Evolutionary conservation across 1,139 yeast species (phyloP), one percentile per base, ranked within the genome.

Genomic region (Suhomyces anneliseae): DNA sequence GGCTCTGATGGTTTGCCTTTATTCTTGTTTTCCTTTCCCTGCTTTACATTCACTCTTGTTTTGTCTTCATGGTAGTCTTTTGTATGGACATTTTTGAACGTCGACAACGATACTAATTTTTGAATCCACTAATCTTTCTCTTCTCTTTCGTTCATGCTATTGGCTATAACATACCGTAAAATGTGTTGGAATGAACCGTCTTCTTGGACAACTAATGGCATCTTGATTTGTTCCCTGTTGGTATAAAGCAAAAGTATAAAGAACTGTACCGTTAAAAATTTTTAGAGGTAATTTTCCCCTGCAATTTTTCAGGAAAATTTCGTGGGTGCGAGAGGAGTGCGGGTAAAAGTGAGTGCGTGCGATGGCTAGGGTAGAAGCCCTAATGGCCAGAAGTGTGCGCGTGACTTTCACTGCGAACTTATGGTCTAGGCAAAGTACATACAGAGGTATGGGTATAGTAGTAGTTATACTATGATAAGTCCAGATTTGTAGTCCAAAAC

Each of bases 111-210:
- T 11, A 9, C 9, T 29, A 4, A 4, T 9, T 11, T 29, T 29
- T 29, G 4, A 6, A 29, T 11, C 6, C 7, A 29, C 32, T 19
- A 29, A 29, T 11, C 32, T 29, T 9, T 6, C 32, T 9, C 32
- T 4, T 29, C 8, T 12, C 15, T 38, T 29, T 36, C 34, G 26
- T 26, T 32, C 14, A 10, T 31, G 8, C 31, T 31, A 19, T 32
- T 15, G 38, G 34, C 27, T 40, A 19, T 31, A 36, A 86, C 95
- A 78, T 87, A 87, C 95, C 97, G 99, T 83, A 93, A 90, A 83
- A 93, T 93, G 95, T 95, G 99, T 84, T 95, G 99, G 96, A 95
- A 93, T 76, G 95, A 88, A 80, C 96, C 96, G 83, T 89, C 87
- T 84, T 93, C 98, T 81, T 89, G 95, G 80, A 92, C 95, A 81